Percentiles rank a stretch among this genome's conserved stretches.
Evolutionary conservation across 352 stramenopile species (phyloP).

Genomic region (Phytopythium litorale): DNA sequence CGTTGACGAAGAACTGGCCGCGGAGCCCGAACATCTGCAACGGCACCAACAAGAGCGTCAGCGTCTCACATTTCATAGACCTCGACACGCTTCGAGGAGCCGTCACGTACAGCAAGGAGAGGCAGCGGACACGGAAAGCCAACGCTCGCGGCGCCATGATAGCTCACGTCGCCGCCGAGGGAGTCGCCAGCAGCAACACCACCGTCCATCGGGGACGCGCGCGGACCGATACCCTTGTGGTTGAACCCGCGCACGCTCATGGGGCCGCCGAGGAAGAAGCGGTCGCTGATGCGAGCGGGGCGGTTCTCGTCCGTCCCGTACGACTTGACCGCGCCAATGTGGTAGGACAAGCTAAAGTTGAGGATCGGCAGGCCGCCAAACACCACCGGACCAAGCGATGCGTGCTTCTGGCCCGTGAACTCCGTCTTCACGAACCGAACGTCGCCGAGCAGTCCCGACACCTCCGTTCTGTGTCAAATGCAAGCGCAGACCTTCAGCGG

Average conservation of each 20-base stretch:
- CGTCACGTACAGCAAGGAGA: slow-evolving; percentile 65
- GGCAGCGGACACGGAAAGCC: slow-evolving; percentile 84
- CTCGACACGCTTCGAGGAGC: not conserved
- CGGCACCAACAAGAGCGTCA: not conserved
- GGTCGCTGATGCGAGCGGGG: slow-evolving; percentile 88
- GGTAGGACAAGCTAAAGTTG: slow-evolving; percentile 79
- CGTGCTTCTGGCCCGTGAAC: slow-evolving; percentile 82
- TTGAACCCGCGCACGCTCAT: slow-evolving; percentile 90
- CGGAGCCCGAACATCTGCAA: slow-evolving; percentile 76
- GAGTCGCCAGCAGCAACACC: slow-evolving; percentile 81
- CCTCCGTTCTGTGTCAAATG: slow-evolving; percentile 58
- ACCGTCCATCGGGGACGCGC: slow-evolving; percentile 82
- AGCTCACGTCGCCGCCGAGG: slow-evolving; percentile 88
- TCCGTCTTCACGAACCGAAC: slow-evolving; percentile 89
- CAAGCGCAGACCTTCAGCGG: not conserved
- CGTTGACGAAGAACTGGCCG: slow-evolving; percentile 88
- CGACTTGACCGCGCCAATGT: slow-evolving; percentile 76
- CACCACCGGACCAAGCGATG: slow-evolving; percentile 52
- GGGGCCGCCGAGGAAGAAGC: slow-evolving; percentile 89
- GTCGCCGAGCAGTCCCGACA: slow-evolving; percentile 82
- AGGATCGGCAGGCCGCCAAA: slow-evolving; percentile 64
- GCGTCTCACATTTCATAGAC: not conserved
- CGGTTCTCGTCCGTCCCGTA: slow-evolving; percentile 67
- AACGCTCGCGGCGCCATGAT: slow-evolving; percentile 78
- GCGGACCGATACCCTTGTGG: slow-evolving; percentile 86